Evolutionary conservation across 2,329 filamentous ascomycete genomes (phyloP).

Genomic region (Shiraia sp.): DNA sequence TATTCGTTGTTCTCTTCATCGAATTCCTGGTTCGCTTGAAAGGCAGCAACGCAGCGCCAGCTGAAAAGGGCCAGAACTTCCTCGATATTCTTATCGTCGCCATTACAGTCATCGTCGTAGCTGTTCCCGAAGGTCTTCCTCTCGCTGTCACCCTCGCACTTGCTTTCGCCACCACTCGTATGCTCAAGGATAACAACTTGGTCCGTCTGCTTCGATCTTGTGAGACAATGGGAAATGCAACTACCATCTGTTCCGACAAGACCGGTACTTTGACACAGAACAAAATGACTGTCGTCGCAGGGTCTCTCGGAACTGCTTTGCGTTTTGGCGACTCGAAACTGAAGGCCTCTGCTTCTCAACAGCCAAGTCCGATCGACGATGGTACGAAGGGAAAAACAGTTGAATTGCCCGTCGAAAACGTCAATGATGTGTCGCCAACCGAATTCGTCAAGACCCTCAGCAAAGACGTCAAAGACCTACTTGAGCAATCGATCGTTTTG

Average conservation of each 20-base stretch:
- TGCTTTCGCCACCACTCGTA: slow-evolving; percentile 68
- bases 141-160: slow-evolving; percentile 70
- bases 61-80: slow-evolving; percentile 75
- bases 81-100: slow-evolving; percentile 66
- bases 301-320: slow-evolving; percentile 64
- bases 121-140: slow-evolving; percentile 68
- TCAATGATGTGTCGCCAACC: slow-evolving; percentile 54
- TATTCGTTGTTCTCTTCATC: slow-evolving; percentile 86
- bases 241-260: slow-evolving; percentile 74
- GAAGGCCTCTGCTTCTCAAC: slow-evolving; percentile 19
- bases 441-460: slow-evolving; percentile 60
- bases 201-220: slow-evolving; percentile 70
- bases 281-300: slow-evolving; percentile 68
- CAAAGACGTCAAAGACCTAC: slow-evolving; percentile 57
- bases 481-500: slow-evolving; percentile 60
- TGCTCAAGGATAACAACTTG: slow-evolving; percentile 71
- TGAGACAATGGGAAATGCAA: slow-evolving; percentile 73
- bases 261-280: slow-evolving; percentile 49
- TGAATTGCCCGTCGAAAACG: slow-evolving; percentile 42
- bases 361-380: slow-evolving; percentile 24
- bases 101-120: slow-evolving; percentile 70
- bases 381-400: slow-evolving; percentile 37
- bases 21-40: slow-evolving; percentile 76
- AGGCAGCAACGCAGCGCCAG: slow-evolving; percentile 57
- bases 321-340: slow-evolving; percentile 56